phyloP scores from a whole-genome alignment of 805 yeast species.

The Teunomyces gatunensis region DNA sequence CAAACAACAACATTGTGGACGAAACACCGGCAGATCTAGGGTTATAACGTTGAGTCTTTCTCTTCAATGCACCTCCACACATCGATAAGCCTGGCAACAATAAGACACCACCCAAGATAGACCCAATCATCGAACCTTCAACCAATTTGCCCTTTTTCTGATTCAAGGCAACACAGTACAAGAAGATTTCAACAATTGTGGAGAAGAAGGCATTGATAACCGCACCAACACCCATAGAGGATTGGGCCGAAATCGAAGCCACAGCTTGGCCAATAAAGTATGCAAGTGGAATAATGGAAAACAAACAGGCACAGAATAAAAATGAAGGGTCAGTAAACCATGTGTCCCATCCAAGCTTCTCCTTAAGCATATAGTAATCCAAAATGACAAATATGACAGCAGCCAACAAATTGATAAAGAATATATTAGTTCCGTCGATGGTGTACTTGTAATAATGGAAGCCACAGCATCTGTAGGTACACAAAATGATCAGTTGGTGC shows the following conservation, averaged over 20 bases:
- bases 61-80: slow-evolving; percentile 93
- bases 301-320: slow-evolving; percentile 71
- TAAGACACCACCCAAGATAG: slow-evolving; percentile 87
- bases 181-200: slow-evolving; percentile 87
- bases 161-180: slow-evolving; percentile 86
- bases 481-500: slow-evolving; percentile 65
- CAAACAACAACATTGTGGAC: slow-evolving; percentile 90
- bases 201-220: slow-evolving; percentile 97
- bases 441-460: slow-evolving; percentile 94
- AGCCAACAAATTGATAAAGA: slow-evolving; percentile 78
- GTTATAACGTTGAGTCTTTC: slow-evolving; percentile 93
- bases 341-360: slow-evolving; percentile 31
- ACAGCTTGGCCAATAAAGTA: slow-evolving; percentile 98
- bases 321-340: slow-evolving; percentile 60
- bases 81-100: slow-evolving; percentile 91
- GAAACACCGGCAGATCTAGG: slow-evolving; percentile 97
- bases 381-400: slow-evolving; percentile 79
- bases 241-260: slow-evolving; percentile 97
- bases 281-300: slow-evolving; percentile 89
- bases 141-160: slow-evolving; percentile 86
- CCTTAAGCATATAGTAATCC: slow-evolving; percentile 67
- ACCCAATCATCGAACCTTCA: slow-evolving; percentile 94
- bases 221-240: slow-evolving; percentile 98
- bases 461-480: slow-evolving; percentile 92
- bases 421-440: slow-evolving; percentile 92